Base-by-base conservation (phyloP, 106 monocot genomes). In the Xerophyta viscosa region DNA sequence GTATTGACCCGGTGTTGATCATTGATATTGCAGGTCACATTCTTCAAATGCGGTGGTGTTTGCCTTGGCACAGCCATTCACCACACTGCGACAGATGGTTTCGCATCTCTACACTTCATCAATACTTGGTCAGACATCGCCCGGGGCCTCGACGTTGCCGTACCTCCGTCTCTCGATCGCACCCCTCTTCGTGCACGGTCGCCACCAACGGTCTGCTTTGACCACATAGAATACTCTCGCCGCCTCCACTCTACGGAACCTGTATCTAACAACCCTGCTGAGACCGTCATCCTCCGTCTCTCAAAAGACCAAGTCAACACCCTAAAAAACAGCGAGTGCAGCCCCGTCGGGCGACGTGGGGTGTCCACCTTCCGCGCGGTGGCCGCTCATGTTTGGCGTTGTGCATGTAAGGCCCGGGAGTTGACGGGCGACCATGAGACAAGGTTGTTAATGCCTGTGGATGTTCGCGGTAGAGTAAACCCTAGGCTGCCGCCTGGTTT, bases 311-410 rank as follows among this genome's bases (percentile, higher is more conserved):
- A 73, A 18, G 44, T 79, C 14, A 51, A 37, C 15, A 37, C 21
- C 21, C 66, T 83, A 43, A 71, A 70, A 57, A 21, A 1, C 29
- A 37, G 17, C 39, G 15, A 11, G 1, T 10, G 13, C 10, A 39
- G 6, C 11, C 33, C 33, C 5, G 33, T 33, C 18, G 26, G 42
- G 26, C n/a, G 21, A 11, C 8, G 9, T 13, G 26, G 30, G n/a
- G 39, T 58, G 24, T 71, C 72, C 13, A 66, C 77, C 29, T 86
- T 69, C 66, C 52, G 59, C 31, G 77, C 73, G 0, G 46, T 80
- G 6, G 57, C 53, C 8, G 71, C 73, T 15, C 69, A 80, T 47
- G 37, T 72, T n/a, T 86, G 86, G 86, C 61, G 73, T 1, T 73
- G 67, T 36, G 54, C 70, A 0, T 80, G 80, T 50, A 73, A 63